These are phyloP conservation scores for Salix arbutifolia DNA, from an alignment of 345 rosid species.

Conservation along the genomic window DNA sequence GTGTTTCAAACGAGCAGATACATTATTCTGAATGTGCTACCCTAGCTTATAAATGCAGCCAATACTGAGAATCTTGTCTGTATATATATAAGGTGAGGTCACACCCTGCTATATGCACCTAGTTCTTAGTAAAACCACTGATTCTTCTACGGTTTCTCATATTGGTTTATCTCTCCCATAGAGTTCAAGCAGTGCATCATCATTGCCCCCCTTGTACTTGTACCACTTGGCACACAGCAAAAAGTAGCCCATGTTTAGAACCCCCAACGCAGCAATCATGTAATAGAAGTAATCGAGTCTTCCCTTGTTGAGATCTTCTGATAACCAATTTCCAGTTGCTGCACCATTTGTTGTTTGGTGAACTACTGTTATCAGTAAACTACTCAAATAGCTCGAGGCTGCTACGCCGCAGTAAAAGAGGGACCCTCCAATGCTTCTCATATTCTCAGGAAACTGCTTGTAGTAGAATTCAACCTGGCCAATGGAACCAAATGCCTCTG, in stretches of 20 bases:
- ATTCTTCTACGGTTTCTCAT: too few species aligned
- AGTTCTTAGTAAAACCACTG: too few species aligned
- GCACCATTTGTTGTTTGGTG: background rate
- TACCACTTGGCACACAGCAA: constrained; percentile 6
- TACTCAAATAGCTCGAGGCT: background rate
- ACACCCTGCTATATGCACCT: too few species aligned
- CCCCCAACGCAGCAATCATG: background rate
- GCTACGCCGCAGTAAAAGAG: background rate
- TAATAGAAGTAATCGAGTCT: constrained; percentile 5
- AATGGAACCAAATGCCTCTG: constrained; percentile 19
- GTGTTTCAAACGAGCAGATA: too few species aligned
- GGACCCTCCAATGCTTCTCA: constrained; percentile 18
- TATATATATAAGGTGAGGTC: too few species aligned
- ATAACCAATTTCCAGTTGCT: background rate
- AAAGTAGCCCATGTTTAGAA: background rate
- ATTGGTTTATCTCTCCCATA: too few species aligned
- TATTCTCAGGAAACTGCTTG: constrained; percentile 13
- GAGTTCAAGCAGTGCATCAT: background rate
- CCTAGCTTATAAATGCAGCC: too few species aligned
- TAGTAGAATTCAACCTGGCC: constrained; percentile 17
- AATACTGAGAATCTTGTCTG: too few species aligned
- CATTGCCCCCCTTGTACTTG: background rate
- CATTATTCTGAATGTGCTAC: too few species aligned
- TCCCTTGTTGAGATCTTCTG: constrained; percentile 9
- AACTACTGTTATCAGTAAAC: background rate